These are phyloP conservation scores for Avena eriantha DNA, from an alignment of 176 grass and related monocot genomes.

Conservation along the genomic window DNA sequence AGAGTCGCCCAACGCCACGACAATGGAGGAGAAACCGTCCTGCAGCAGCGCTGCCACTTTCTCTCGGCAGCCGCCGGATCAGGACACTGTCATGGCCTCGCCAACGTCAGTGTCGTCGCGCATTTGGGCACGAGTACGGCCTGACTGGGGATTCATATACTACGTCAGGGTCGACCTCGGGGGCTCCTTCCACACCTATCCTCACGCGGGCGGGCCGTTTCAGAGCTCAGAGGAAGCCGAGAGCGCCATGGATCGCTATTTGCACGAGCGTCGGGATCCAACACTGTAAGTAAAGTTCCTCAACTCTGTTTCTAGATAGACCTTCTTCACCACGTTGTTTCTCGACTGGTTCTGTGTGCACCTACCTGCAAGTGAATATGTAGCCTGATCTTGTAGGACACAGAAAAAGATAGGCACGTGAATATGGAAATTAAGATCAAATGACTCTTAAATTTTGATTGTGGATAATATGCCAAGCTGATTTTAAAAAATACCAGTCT, in stretches of 20 bases:
- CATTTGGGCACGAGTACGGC: neutral
- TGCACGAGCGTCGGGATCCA: too few species aligned
- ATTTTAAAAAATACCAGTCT: too few species aligned
- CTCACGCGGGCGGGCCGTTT: neutral
- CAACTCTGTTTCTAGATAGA: too few species aligned
- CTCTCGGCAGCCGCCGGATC: neutral
- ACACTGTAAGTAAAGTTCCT: too few species aligned
- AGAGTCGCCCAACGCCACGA: neutral
- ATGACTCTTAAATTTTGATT: too few species aligned
- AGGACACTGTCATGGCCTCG: neutral
- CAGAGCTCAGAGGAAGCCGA: neutral
- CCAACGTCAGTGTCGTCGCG: neutral
- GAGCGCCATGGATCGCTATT: neutral
- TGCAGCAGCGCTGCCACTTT: neutral
- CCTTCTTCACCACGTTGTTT: too few species aligned
- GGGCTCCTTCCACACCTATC: neutral
- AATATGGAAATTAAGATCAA: too few species aligned
- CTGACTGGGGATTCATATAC: neutral
- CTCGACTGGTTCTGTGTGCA: too few species aligned
- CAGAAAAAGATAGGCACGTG: too few species aligned
- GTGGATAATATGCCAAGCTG: too few species aligned
- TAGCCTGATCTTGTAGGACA: too few species aligned
- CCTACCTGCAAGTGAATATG: too few species aligned
- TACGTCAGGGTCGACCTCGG: neutral
- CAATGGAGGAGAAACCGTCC: neutral